A percentile compares a stretch with the other conserved stretches of the same genome.
phyloP scores from a whole-genome alignment of 441 rosid genomes.

The Aleurites moluccanus region DNA sequence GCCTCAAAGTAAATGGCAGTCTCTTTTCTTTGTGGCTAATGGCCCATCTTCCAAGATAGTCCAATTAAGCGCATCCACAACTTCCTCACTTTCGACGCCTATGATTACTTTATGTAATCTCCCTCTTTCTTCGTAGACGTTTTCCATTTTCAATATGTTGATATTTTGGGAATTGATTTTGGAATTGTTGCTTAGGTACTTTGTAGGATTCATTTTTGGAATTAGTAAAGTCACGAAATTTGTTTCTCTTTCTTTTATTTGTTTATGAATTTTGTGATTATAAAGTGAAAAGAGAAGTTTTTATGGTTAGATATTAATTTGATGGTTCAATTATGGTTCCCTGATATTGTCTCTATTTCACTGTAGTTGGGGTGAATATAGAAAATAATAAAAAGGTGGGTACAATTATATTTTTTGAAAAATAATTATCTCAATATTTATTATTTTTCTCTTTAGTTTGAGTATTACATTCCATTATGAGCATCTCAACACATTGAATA shows the following conservation, averaged over 20 bases:
- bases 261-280: too few species aligned
- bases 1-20: slow-evolving; percentile 53
- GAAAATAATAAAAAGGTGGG: too few species aligned
- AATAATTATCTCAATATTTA: too few species aligned
- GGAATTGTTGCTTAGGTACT: slow-evolving; percentile 39
- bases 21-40: slow-evolving; percentile 89
- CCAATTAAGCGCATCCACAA: slow-evolving; percentile 65
- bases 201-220: slow-evolving; percentile 60
- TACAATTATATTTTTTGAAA: too few species aligned
- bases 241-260: too few species aligned
- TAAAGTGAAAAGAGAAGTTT: background rate
- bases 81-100: slow-evolving; percentile 87
- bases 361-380: too few species aligned
- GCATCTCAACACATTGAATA: too few species aligned
- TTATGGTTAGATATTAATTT: background rate
- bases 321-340: background rate
- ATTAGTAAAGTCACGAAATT: slow-evolving; percentile 47
- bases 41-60: slow-evolving; percentile 88
- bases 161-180: slow-evolving; percentile 10
- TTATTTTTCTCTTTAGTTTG: too few species aligned
- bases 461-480: too few species aligned
- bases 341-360: too few species aligned
- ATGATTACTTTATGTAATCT: slow-evolving; percentile 64
- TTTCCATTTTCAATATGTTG: background rate
- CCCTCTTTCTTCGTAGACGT: background rate